These are phyloP conservation scores for Sindora glabra DNA, from an alignment of 306 rosid species.

Conservation along the genomic window DNA sequence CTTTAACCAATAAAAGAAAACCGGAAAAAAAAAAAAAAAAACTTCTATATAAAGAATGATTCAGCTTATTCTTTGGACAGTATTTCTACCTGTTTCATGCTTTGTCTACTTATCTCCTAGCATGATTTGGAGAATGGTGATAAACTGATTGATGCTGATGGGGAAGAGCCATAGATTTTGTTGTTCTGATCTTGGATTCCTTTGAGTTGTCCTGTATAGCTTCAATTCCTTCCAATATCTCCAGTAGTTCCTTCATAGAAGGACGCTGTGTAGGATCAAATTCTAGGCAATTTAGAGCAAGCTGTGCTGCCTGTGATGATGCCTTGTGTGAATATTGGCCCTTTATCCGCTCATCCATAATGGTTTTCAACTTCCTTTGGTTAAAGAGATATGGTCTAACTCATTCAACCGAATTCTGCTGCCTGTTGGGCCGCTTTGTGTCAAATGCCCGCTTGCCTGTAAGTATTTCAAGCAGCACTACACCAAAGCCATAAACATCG, in stretches of 20 bases:
- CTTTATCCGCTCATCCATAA: conserved; percentile 52
- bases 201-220: conserved; percentile 30
- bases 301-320: conserved; percentile 36
- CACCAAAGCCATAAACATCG: conserved; percentile 90
- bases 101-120: background rate
- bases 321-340: conserved; percentile 72
- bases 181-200: background rate
- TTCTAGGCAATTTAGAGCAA: conserved; percentile 53
- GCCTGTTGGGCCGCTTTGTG: conserved; percentile 26
- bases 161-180: background rate
- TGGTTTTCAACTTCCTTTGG: conserved; percentile 32
- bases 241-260: conserved; percentile 66
- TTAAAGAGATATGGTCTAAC: conserved; percentile 39
- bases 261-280: conserved; percentile 61
- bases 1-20: background rate
- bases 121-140: background rate
- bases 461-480: conserved; percentile 74
- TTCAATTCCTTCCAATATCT: conserved; percentile 41
- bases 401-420: conserved; percentile 68
- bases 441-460: conserved; percentile 66
- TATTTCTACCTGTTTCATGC: background rate
- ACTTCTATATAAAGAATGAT: background rate
- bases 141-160: background rate
- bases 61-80: background rate
- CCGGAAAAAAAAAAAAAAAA: too few relatives aligned